A percentile compares a stretch with the other conserved stretches of the same genome.
These are phyloP conservation scores for Gentiana dahurica DNA, from an alignment of 257 asterid genomes.

Conservation along the genomic window DNA sequence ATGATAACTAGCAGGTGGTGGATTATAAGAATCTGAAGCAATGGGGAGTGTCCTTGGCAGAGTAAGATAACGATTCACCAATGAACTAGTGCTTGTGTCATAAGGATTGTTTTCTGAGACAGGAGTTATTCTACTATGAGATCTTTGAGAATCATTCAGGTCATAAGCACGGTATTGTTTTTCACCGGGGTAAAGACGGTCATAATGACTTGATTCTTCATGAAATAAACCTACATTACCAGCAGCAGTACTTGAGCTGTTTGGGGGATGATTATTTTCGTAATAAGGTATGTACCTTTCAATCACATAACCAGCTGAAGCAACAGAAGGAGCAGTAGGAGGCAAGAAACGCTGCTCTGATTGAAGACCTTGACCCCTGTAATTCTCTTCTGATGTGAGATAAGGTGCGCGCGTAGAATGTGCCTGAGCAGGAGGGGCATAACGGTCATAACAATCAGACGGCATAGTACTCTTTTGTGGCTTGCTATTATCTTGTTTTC, in stretches of 20 bases:
- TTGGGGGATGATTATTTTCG: too few relatives aligned
- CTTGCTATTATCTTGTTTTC: constrained; percentile 11
- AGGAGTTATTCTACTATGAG: constrained; percentile 20
- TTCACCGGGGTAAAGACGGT: constrained; percentile 33
- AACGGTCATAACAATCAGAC: too few relatives aligned
- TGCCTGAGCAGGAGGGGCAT: constrained; percentile 10
- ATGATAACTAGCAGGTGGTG: too few relatives aligned
- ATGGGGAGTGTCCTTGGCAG: constrained; percentile 22
- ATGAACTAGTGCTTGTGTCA: constrained; percentile 46
- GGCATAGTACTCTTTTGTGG: too few relatives aligned
- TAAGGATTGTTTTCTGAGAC: constrained; percentile 30
- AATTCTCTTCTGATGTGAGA: constrained; percentile 55
- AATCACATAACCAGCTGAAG: constrained; percentile 6
- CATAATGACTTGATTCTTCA: constrained; percentile 22
- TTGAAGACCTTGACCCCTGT: constrained; percentile 62
- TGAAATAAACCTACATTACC: too few relatives aligned
- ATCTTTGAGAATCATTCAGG: constrained; percentile 28
- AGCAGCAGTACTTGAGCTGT: too few relatives aligned
- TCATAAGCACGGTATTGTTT: constrained; percentile 48
- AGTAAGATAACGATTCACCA: constrained; percentile 59
- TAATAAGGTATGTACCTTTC: constrained; percentile 9
- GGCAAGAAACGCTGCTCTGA: constrained; percentile 32
- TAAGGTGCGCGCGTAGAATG: constrained; percentile 27
- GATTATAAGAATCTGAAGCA: constrained; percentile 25
- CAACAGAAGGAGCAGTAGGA: constrained; percentile 12